Evolutionary conservation across 2,329 filamentous ascomycete species (phyloP).

Genomic region (Fonsecaea pedrosoi): DNA sequence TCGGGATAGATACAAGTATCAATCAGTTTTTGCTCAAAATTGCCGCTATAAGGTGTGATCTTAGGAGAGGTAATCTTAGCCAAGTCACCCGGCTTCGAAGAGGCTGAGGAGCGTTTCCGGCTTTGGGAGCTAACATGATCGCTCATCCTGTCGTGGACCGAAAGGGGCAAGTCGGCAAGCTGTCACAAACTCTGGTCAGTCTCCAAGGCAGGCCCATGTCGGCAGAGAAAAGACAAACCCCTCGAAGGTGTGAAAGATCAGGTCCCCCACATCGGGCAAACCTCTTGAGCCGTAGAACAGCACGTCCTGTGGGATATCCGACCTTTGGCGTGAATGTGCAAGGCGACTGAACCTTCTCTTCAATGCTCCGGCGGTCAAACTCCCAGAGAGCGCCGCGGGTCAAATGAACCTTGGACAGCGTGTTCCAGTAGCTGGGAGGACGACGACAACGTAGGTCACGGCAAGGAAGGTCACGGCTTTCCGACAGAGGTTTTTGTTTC

Average conservation of each 20-base stretch:
- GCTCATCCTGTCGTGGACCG: conserved; percentile 17
- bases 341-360: conserved; percentile 7
- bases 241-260: conserved; percentile 32
- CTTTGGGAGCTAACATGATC: conserved; percentile 17
- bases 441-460: conserved; percentile 1
- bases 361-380: conserved; percentile 29
- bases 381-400: conserved; percentile 29
- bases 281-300: conserved; percentile 23
- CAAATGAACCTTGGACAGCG: conserved; percentile 30
- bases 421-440: conserved; percentile 32
- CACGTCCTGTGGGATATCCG: conserved; percentile 6
- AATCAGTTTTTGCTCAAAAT: conserved; percentile 49
- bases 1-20: conserved; percentile 45
- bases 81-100: conserved; percentile 14
- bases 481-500: conserved; percentile 22
- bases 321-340: conserved; percentile 7
- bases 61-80: conserved; percentile 14
- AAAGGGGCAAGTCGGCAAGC: conserved; percentile 23
- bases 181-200: conserved; percentile 2
- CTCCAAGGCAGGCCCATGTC: not conserved
- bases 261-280: conserved; percentile 32
- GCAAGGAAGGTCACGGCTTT: conserved; percentile 3
- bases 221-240: conserved; percentile 24
- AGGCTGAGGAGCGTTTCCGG: conserved; percentile 30
- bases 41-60: conserved; percentile 22